Evolutionary conservation across 208 protist genomes (phyloP).

Genomic region (Trichomonas tenax): DNA sequence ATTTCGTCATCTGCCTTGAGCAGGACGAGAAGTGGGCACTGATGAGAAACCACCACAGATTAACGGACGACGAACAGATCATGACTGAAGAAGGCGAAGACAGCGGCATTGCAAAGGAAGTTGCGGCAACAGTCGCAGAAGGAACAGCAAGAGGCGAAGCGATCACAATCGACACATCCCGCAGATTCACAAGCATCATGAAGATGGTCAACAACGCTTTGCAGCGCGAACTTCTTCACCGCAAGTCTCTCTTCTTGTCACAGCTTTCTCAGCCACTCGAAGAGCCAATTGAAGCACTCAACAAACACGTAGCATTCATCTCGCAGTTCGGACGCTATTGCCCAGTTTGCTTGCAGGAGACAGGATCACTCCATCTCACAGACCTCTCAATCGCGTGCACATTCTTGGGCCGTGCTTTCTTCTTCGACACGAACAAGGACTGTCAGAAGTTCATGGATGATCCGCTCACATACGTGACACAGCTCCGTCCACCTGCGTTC

Average conservation of each 20-base stretch:
- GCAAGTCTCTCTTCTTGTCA: neutral
- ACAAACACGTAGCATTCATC: neutral
- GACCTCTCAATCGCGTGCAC: neutral
- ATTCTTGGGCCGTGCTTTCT: neutral
- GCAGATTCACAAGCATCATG: neutral
- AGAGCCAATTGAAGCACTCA: neutral
- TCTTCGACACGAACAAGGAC: neutral
- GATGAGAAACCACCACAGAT: neutral
- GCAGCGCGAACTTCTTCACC: neutral
- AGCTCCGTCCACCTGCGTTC: neutral
- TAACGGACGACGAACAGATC: neutral
- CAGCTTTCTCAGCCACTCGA: neutral
- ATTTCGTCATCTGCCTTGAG: neutral
- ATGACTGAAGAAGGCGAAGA: neutral
- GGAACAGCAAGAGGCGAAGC: neutral
- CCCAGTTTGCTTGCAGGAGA: neutral
- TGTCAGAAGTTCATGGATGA: neutral
- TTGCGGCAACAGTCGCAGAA: neutral
- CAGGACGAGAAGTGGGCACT: neutral
- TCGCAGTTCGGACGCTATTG: conserved; percentile 8
- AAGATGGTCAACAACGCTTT: neutral
- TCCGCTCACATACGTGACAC: neutral
- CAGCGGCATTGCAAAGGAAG: neutral
- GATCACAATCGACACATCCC: neutral
- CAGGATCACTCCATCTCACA: neutral